Conservation (phyloP, 495 filamentous ascomycete genomes). For the Aspergillus ostianus region DNA sequence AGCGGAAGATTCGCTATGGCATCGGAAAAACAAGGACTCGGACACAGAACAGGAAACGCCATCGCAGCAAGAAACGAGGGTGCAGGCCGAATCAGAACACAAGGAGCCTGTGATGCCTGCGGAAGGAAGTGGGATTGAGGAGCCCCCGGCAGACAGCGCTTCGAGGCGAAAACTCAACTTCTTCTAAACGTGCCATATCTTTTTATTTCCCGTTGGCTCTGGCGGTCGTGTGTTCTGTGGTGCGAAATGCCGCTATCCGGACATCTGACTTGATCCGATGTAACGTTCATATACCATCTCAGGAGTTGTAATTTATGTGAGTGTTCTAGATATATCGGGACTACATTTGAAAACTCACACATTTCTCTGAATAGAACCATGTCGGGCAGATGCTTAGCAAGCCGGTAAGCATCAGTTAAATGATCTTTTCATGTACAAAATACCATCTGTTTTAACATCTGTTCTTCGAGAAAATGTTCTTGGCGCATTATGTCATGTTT, state of each 20-base stretch:
- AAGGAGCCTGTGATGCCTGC: conserved; percentile 21
- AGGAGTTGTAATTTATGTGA: background rate
- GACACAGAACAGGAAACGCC: conserved; percentile 9
- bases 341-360: background rate
- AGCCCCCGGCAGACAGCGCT: conserved; percentile 16
- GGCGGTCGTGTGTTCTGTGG: background rate
- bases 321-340: background rate
- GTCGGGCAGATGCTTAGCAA: too few species aligned
- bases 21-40: conserved; percentile 28
- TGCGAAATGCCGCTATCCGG: background rate
- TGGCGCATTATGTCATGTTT: too few species aligned
- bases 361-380: background rate
- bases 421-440: too few species aligned
- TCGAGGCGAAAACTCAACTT: conserved; percentile 35
- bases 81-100: conserved; percentile 6
- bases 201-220: background rate
- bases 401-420: background rate
- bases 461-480: too few species aligned
- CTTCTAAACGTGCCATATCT: conserved; percentile 23
- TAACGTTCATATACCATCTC: background rate
- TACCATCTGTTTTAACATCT: background rate
- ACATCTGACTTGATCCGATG: background rate
- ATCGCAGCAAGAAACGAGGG: conserved; percentile 12
- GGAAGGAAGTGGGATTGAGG: conserved; percentile 12
- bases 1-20: conserved; percentile 67